These are phyloP conservation scores for Chamaenerion angustifolium DNA, from an alignment of 345 rosid species.

Conservation along the genomic window DNA sequence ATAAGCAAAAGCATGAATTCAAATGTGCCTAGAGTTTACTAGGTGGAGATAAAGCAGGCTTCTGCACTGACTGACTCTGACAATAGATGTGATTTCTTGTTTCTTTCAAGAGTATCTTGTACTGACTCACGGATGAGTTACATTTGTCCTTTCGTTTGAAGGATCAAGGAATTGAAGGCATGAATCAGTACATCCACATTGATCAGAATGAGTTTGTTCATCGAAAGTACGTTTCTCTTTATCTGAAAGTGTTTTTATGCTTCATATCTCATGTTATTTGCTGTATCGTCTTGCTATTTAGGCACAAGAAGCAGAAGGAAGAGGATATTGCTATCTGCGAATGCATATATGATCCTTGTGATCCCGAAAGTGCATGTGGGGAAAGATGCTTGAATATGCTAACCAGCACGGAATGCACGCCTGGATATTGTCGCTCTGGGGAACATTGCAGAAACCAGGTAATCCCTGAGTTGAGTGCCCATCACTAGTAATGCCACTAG, in stretches of 20 bases:
- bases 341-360: constrained; percentile 54
- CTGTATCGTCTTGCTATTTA: constrained; percentile 6
- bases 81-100: background rate
- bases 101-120: background rate
- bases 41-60: no score
- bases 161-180: constrained; percentile 40
- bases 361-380: constrained; percentile 72
- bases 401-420: constrained; percentile 85
- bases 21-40: no score
- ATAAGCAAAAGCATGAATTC: no score
- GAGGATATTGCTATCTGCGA: constrained; percentile 84
- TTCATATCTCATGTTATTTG: background rate
- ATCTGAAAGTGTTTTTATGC: background rate
- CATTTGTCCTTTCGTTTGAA: constrained; percentile 8
- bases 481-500: background rate
- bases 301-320: constrained; percentile 88
- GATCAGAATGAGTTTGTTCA: constrained; percentile 56
- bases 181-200: constrained; percentile 46
- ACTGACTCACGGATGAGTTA: no score
- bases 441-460: constrained; percentile 83
- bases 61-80: no score
- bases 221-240: constrained; percentile 35
- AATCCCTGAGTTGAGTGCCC: background rate
- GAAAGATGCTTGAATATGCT: constrained; percentile 78
- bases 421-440: constrained; percentile 68